These are phyloP conservation scores for Chlorencoelia australis DNA, from an alignment of 2,329 filamentous ascomycete species.

Conservation along the genomic window DNA sequence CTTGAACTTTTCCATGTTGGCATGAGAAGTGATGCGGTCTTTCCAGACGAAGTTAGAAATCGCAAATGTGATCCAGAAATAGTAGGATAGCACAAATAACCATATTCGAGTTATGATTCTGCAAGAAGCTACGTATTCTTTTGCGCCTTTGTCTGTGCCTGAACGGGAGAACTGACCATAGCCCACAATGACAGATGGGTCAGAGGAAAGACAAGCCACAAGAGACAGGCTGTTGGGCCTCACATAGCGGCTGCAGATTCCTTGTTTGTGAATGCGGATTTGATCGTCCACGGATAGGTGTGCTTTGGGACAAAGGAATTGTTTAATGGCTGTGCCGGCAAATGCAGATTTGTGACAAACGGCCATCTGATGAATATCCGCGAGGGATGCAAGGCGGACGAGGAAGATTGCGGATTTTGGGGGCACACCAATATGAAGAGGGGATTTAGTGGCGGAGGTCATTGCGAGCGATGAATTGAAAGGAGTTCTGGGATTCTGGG, in stretches of 20 bases:
- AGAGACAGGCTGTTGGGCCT: slow-evolving; percentile 6
- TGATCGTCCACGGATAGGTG: slow-evolving; percentile 8
- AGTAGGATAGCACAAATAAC: slow-evolving; percentile 7
- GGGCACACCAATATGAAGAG: no score
- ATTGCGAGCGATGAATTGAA: no score
- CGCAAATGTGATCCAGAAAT: slow-evolving; percentile 5
- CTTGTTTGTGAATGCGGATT: slow-evolving; percentile 6
- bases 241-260: slow-evolving; percentile 5
- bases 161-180: slow-evolving; percentile 13
- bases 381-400: slow-evolving; percentile 12
- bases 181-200: slow-evolving; percentile 9
- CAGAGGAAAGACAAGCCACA: slow-evolving; percentile 11
- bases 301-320: slow-evolving; percentile 10
- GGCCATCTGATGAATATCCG: slow-evolving; percentile 10
- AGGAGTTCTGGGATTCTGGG: no score
- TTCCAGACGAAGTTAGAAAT: slow-evolving; percentile 10
- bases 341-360: slow-evolving; percentile 10
- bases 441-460: no score
- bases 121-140: background rate
- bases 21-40: slow-evolving; percentile 10
- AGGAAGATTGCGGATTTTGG: slow-evolving; percentile 1
- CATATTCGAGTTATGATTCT: background rate
- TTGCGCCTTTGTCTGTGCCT: slow-evolving; percentile 15
- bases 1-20: slow-evolving; percentile 3
- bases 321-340: slow-evolving; percentile 5